Conservation (phyloP, 495 filamentous ascomycete species). For the Beverwykella pulmonaria region DNA sequence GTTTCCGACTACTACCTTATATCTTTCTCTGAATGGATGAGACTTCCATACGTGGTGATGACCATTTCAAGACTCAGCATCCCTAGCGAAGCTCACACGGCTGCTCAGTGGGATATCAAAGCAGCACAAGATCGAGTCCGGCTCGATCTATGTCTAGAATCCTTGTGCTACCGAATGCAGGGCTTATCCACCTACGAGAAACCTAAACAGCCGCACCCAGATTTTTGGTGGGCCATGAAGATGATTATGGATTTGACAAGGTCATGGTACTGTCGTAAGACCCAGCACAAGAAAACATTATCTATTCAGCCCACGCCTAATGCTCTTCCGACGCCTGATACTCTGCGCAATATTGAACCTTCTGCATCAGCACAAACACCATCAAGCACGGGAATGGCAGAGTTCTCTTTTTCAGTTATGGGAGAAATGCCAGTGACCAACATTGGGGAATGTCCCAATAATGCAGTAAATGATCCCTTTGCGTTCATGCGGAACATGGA, state of each 20-base stretch:
- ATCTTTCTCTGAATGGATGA: conserved; percentile 30
- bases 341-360: neutral
- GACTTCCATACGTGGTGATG: conserved; percentile 23
- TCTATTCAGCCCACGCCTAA: neutral
- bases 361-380: neutral
- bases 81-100: conserved; percentile 9
- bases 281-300: neutral
- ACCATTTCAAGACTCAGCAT: conserved; percentile 22
- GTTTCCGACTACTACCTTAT: conserved; percentile 29
- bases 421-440: neutral
- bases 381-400: neutral
- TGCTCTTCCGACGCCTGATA: conserved; percentile 18
- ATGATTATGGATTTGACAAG: conserved; percentile 35
- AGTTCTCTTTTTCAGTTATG: neutral
- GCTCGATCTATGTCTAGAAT: conserved; percentile 32
- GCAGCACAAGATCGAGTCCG: conserved; percentile 31
- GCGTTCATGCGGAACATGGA: conserved; percentile 24
- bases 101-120: conserved; percentile 31
- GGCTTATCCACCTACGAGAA: conserved; percentile 14
- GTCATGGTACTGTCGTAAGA: conserved; percentile 28
- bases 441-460: neutral
- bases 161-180: conserved; percentile 35
- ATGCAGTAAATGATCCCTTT: conserved; percentile 2
- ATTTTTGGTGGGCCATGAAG: conserved; percentile 29
- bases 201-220: conserved; percentile 18